Evolutionary conservation across 2,329 filamentous ascomycete species (phyloP), one percentile per base, ranked within the genome.

Genomic region (Septoria petroselini): DNA sequence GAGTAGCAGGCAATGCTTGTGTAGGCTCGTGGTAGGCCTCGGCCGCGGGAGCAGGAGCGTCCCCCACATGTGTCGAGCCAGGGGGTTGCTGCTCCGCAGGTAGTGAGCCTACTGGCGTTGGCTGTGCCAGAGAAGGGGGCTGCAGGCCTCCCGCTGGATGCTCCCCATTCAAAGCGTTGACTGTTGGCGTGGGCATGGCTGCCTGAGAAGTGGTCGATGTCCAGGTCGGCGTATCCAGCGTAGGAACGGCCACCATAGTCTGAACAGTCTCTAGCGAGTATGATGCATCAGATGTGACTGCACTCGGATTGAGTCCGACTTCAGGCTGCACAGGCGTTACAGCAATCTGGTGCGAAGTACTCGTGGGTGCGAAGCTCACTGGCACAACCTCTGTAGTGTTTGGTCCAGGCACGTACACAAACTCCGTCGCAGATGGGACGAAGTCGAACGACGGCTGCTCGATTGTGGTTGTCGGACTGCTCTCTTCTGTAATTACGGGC

Each of bases 361-460:
- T 19, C 12, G 35, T 38, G 3, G 35, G 17, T 38, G 35, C 35
- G 35, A 38, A 8, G 17, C 15, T 18, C 4, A 19, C 9, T 19
- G 15, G 6, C 15, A 18, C 17, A 18, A 18, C 2, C 35, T 38
- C 35, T 35, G 21, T 41, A 9, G 38, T 41, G 38, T 7, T 41
- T 18, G 38, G 5, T 12, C 9, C 23, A 27, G 5, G 23, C 23
- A 27, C 5, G 23, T 12, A 33, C 30, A n/a, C 30, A 12, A 12
- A 12, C 5, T 12, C 14, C n/a, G 30, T 33, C 30, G 17, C 9
- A 19, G 35, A 21, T 12, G 41, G 41, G 11, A 14, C 31, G n/a
- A 44, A 44, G 11, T 23, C 30, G 17, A 44, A 44, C 12, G 41
- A 34, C 9, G 41, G 15, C 31, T 44, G 29, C 6, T 37, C 41